A percentile compares a stretch with the other conserved stretches of the same genome.
Evolutionary conservation across 2,329 filamentous ascomycete species (phyloP).

Genomic region (Penicillium vulpinum): DNA sequence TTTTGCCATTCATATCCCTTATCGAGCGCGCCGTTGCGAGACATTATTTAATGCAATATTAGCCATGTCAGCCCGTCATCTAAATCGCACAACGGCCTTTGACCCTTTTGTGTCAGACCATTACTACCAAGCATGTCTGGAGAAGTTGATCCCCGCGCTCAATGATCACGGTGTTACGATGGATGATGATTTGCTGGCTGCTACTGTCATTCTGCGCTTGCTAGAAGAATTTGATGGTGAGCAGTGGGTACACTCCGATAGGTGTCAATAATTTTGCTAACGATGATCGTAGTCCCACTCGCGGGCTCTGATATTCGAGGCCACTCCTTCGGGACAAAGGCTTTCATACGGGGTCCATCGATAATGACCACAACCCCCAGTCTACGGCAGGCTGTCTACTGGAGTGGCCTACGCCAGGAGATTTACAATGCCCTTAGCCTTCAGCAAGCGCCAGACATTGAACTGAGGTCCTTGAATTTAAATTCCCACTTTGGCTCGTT

Average conservation of each 20-base stretch:
- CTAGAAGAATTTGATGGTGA: conserved; percentile 46
- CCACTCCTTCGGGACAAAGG: conserved; percentile 26
- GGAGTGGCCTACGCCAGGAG: conserved; percentile 32
- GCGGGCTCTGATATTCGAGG: conserved; percentile 25
- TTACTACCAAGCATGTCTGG: conserved; percentile 44
- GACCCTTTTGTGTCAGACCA: conserved; percentile 45
- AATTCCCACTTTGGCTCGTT: conserved; percentile 30
- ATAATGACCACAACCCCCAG: conserved; percentile 27
- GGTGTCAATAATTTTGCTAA: conserved; percentile 2
- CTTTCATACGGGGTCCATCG: conserved; percentile 26
- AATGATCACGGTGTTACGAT: conserved; percentile 41
- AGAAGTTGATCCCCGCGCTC: conserved; percentile 43
- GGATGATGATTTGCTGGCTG: conserved; percentile 44
- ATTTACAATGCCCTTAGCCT: conserved; percentile 35
- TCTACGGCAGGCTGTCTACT: conserved; percentile 28
- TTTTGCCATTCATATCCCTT: conserved; percentile 28
- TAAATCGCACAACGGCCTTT: conserved; percentile 42
- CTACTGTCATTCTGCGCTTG: conserved; percentile 43
- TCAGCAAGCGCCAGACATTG: conserved; percentile 29
- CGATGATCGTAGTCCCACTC: conserved; percentile 19
- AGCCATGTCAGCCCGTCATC: conserved; percentile 44
- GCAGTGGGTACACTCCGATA: not conserved
- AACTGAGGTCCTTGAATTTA: conserved; percentile 31
- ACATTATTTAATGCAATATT: conserved; percentile 46
- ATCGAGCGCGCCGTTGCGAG: conserved; percentile 23